Percentiles rank a stretch among this genome's conserved stretches.
These are phyloP conservation scores for Aphanomyces invadans DNA, from an alignment of 352 stramenopile species.

Conservation along the genomic window DNA sequence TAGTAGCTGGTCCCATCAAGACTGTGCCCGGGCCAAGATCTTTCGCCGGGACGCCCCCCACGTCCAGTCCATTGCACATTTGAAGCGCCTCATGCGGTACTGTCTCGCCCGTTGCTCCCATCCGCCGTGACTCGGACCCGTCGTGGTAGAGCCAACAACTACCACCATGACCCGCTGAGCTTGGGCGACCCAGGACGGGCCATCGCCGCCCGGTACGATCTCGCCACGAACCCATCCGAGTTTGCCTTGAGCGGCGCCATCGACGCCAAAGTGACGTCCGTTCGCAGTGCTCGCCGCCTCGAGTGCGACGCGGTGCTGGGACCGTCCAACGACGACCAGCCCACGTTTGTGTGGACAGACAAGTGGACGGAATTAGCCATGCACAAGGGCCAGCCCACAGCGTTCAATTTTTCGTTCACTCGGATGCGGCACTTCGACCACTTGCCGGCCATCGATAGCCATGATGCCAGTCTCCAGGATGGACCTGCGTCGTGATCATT, in stretches of 20 bases:
- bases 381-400: constrained; percentile 33
- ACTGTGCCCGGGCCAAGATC: constrained; percentile 45
- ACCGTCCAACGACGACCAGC: constrained; percentile 42
- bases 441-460: not conserved
- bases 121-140: not conserved
- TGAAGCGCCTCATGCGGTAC: constrained; percentile 55
- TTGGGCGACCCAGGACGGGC: constrained; percentile 39
- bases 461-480: too few relatives aligned
- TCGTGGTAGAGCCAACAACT: constrained; percentile 40
- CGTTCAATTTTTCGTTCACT: constrained; percentile 39
- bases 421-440: constrained; percentile 31
- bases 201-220: constrained; percentile 60
- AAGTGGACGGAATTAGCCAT: constrained; percentile 24
- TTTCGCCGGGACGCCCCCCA: constrained; percentile 43
- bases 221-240: constrained; percentile 34
- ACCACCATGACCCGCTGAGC: constrained; percentile 42
- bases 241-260: constrained; percentile 48
- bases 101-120: not conserved
- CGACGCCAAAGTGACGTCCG: constrained; percentile 67
- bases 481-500: not conserved
- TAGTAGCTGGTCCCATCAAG: constrained; percentile 36
- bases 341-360: constrained; percentile 58
- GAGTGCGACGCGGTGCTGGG: constrained; percentile 52
- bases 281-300: constrained; percentile 29
- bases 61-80: constrained; percentile 37